Evolutionary conservation across 441 rosid genomes (phyloP).

Genomic region (Mallotus repandus): DNA sequence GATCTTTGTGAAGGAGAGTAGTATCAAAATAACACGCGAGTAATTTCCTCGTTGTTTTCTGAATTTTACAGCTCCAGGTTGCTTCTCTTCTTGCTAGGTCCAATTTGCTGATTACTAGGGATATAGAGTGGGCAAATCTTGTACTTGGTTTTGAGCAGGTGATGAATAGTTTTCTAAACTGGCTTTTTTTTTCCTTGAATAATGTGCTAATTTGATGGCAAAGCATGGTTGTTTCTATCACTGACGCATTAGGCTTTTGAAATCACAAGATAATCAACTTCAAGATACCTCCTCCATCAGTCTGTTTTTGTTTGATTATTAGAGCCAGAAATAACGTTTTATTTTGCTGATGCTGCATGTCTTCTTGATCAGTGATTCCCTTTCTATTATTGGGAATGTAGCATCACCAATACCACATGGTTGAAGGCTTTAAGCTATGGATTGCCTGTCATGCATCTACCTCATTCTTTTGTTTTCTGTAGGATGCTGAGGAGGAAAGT

Average conservation of each 20-base stretch:
- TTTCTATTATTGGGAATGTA: not conserved
- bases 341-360: not conserved
- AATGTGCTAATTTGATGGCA: not conserved
- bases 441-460: not conserved
- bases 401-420: not conserved
- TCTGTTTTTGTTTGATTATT: too few relatives aligned
- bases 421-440: not conserved
- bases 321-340: not conserved
- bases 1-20: not conserved
- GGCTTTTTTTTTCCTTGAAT: not conserved
- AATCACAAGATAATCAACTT: not conserved
- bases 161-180: conserved; percentile 3
- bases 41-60: conserved; percentile 13
- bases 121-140: conserved; percentile 96
- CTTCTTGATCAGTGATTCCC: not conserved
- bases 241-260: not conserved
- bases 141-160: conserved; percentile 97
- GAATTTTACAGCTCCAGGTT: conserved; percentile 47
- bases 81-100: conserved; percentile 93
- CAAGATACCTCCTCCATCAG: too few relatives aligned
- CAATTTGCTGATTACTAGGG: conserved; percentile 90
- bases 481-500: too few relatives aligned
- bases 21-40: not conserved
- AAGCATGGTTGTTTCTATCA: not conserved
- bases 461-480: too few relatives aligned